Evolutionary conservation across 225 moss, liverwort and hornwort species (phyloP).

Genomic region (Sphagnum tenellum): DNA sequence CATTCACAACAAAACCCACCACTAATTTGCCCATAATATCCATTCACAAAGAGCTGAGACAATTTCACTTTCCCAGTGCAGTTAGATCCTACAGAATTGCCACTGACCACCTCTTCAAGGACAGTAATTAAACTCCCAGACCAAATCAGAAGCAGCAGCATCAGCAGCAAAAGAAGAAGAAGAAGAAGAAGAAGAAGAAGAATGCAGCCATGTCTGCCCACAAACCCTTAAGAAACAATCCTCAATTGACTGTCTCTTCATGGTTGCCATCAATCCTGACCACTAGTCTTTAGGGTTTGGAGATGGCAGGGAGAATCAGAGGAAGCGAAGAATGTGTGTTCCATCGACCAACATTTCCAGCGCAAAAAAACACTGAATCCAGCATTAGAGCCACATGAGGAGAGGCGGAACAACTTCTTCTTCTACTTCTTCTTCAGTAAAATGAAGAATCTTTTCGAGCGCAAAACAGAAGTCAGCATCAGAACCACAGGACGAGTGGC

Average conservation of each 20-base stretch:
- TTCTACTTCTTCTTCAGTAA: not conserved
- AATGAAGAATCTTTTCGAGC: not conserved
- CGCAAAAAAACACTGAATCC: not conserved
- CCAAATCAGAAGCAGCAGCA: too few species aligned
- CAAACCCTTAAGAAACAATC: too few species aligned
- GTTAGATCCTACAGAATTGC: not conserved
- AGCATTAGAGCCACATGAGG: not conserved
- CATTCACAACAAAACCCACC: conserved; percentile 1
- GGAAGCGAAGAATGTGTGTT: too few species aligned
- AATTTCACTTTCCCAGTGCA: not conserved
- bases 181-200: too few species aligned
- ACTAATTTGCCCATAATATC: not conserved
- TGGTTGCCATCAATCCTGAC: too few species aligned
- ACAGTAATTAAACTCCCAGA: too few species aligned
- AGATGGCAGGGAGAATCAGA: too few species aligned
- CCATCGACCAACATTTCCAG: too few species aligned
- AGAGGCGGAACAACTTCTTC: not conserved
- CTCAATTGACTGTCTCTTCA: too few species aligned
- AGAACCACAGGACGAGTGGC: not conserved
- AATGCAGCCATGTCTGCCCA: too few species aligned
- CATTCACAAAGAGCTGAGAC: not conserved
- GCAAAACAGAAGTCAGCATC: not conserved
- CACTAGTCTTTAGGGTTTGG: too few species aligned
- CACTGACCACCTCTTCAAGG: not conserved
- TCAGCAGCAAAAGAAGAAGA: too few species aligned